Percentiles rank a stretch among this genome's conserved stretches.
These are phyloP conservation scores for Allantophomopsis lycopodina DNA, from an alignment of 2,329 filamentous ascomycete genomes.

Conservation along the genomic window DNA sequence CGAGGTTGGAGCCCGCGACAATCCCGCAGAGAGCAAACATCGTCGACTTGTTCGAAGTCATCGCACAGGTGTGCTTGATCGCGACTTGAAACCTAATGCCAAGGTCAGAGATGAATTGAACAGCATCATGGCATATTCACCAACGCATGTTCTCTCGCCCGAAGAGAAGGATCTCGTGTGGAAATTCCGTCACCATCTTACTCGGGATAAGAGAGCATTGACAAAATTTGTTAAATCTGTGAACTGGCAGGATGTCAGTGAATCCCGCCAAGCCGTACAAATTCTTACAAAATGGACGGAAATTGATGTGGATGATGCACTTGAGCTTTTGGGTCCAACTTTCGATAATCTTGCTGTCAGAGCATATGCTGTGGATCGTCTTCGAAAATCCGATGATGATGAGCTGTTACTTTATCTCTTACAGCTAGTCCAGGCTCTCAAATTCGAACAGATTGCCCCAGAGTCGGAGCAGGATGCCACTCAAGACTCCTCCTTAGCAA, in stretches of 20 bases:
- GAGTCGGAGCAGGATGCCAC: conserved; percentile 46
- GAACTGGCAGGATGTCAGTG: conserved; percentile 76
- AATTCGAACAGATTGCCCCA: conserved; percentile 69
- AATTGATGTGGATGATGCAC: conserved; percentile 90
- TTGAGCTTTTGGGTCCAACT: conserved; percentile 83
- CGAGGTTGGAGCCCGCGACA: conserved; percentile 77
- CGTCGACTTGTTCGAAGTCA: conserved; percentile 78
- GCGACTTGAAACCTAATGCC: conserved; percentile 90
- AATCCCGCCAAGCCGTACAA: conserved; percentile 80
- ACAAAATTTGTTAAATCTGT: conserved; percentile 98
- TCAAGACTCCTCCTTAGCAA: conserved; percentile 72
- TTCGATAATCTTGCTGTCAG: conserved; percentile 83
- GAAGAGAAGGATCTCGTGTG: conserved; percentile 95
- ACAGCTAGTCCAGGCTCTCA: conserved; percentile 89
- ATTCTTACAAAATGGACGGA: conserved; percentile 89
- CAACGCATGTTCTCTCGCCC: conserved; percentile 72
- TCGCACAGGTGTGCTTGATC: conserved; percentile 84
- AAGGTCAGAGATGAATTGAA: conserved; percentile 93
- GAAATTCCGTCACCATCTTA: conserved; percentile 93
- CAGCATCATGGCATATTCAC: conserved; percentile 79
- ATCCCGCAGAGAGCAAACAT: conserved; percentile 92
- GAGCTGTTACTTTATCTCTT: conserved; percentile 84
- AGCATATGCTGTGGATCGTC: conserved; percentile 81
- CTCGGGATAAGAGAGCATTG: conserved; percentile 78
- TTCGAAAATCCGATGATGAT: conserved; percentile 84